Evolutionary conservation across 768 basidiomycete species (phyloP).

Genomic region (Nidularia pulvinata): DNA sequence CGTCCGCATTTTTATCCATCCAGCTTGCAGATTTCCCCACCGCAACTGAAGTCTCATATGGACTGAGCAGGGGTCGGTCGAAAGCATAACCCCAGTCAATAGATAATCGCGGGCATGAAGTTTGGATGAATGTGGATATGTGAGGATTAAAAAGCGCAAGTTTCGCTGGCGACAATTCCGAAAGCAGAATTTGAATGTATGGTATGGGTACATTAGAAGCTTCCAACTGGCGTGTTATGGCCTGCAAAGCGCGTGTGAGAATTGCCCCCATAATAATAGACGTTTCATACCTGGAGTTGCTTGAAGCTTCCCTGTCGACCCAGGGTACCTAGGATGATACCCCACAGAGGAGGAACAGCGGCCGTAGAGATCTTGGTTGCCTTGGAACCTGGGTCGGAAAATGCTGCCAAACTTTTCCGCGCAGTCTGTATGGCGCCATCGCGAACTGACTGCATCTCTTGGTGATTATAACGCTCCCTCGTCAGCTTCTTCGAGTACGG

Average conservation of each 20-base stretch:
- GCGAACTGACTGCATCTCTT: constrained; percentile 79
- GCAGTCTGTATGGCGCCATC: constrained; percentile 78
- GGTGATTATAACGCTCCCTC: constrained; percentile 87
- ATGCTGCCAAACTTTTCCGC: constrained; percentile 52
- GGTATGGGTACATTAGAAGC: constrained; percentile 56
- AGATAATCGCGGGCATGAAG: constrained; percentile 93
- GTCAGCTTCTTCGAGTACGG: constrained; percentile 98
- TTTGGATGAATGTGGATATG: constrained; percentile 92
- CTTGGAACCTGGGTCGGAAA: constrained; percentile 14
- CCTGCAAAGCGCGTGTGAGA: constrained; percentile 31
- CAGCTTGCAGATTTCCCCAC: constrained; percentile 70
- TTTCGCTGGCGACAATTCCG: constrained; percentile 96
- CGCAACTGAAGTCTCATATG: constrained; percentile 91
- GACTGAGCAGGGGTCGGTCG: constrained; percentile 81
- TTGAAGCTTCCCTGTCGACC: constrained; percentile 93
- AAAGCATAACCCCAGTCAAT: constrained; percentile 99
- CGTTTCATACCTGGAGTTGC: constrained; percentile 67
- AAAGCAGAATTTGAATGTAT: constrained; percentile 90
- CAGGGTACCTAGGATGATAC: constrained; percentile 90
- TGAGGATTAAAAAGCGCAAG: constrained; percentile 80
- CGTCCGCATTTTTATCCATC: constrained; percentile 39
- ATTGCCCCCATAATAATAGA: background rate
- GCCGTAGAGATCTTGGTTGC: background rate
- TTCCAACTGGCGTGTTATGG: constrained; percentile 72
- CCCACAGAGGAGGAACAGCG: constrained; percentile 60